phyloP scores from a whole-genome alignment of 2,329 filamentous ascomycete genomes.

The Moelleriella libera region DNA sequence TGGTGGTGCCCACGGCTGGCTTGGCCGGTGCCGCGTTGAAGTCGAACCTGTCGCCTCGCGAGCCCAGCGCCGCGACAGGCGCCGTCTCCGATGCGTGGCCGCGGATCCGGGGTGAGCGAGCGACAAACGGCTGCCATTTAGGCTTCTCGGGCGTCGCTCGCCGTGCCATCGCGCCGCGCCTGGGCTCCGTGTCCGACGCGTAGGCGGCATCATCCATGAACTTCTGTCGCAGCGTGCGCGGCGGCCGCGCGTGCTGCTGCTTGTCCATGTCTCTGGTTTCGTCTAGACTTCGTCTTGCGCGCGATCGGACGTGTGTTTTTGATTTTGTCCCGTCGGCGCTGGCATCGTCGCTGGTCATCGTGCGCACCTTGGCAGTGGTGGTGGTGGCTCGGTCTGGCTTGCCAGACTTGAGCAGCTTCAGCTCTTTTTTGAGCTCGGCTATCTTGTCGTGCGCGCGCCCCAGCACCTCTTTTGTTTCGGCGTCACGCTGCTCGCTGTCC shows the following conservation, averaged over 20 bases:
- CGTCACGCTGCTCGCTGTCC: slow-evolving; percentile 36
- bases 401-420: slow-evolving; percentile 27
- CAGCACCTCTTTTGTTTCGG: slow-evolving; percentile 40
- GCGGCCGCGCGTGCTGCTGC: neutral
- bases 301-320: slow-evolving; percentile 4
- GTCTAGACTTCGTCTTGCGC: slow-evolving; percentile 2
- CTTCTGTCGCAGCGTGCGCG: slow-evolving; percentile 19
- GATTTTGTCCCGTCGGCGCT: slow-evolving; percentile 7
- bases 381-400: slow-evolving; percentile 10
- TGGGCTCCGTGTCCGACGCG: slow-evolving; percentile 4
- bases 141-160: slow-evolving; percentile 17
- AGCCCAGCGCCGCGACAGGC: no score
- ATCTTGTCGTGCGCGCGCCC: slow-evolving; percentile 44
- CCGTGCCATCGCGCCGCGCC: slow-evolving; percentile 7
- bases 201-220: slow-evolving; percentile 15
- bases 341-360: slow-evolving; percentile 2
- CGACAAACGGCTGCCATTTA: slow-evolving; percentile 26
- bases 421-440: slow-evolving; percentile 37
- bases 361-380: slow-evolving; percentile 11
- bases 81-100: slow-evolving; percentile 12
- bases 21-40: no score
- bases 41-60: no score
- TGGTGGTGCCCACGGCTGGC: no score
- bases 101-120: slow-evolving; percentile 20
- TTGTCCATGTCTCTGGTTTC: slow-evolving; percentile 5